Evolutionary conservation across 1,284 basidiomycete species (phyloP).

Genomic region (Sphagnurus paluster): DNA sequence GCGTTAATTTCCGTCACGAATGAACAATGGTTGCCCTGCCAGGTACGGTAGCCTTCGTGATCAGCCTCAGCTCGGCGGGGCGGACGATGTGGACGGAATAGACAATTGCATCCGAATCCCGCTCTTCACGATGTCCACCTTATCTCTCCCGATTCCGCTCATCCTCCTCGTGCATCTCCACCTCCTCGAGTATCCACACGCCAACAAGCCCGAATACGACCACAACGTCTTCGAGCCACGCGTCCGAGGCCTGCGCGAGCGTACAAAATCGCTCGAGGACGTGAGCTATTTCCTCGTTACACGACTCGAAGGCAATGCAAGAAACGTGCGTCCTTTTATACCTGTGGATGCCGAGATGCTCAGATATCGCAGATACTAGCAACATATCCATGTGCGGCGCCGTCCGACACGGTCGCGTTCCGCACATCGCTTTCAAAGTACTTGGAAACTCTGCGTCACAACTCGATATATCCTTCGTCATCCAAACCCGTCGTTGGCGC

Average conservation of each 20-base stretch:
- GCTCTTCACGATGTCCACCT: slow-evolving; percentile 8
- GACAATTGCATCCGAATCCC: no score
- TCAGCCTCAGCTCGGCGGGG: no score
- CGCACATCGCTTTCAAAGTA: slow-evolving; percentile 51
- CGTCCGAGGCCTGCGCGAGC: slow-evolving; percentile 46
- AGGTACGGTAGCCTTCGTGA: no score
- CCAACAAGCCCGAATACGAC: slow-evolving; percentile 45
- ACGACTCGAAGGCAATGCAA: slow-evolving; percentile 40
- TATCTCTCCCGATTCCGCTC: slow-evolving; percentile 31
- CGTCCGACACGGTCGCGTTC: slow-evolving; percentile 49
- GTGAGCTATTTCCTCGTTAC: slow-evolving; percentile 48
- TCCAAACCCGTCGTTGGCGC: slow-evolving; percentile 18
- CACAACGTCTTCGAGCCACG: slow-evolving; percentile 45
- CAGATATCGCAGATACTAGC: slow-evolving; percentile 38
- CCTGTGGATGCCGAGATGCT: neutral
- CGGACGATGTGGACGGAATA: no score
- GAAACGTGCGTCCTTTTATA: slow-evolving; percentile 27
- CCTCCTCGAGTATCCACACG: slow-evolving; percentile 46
- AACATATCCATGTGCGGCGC: slow-evolving; percentile 50
- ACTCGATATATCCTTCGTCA: slow-evolving; percentile 31
- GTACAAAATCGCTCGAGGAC: slow-evolving; percentile 52
- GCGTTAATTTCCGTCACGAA: no score
- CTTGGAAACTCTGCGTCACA: slow-evolving; percentile 44
- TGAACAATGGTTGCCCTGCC: no score
- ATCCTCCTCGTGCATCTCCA: slow-evolving; percentile 50